phyloP scores from a whole-genome alignment of 169 alveolate genomes.

The Plasmodium ovale region DNA sequence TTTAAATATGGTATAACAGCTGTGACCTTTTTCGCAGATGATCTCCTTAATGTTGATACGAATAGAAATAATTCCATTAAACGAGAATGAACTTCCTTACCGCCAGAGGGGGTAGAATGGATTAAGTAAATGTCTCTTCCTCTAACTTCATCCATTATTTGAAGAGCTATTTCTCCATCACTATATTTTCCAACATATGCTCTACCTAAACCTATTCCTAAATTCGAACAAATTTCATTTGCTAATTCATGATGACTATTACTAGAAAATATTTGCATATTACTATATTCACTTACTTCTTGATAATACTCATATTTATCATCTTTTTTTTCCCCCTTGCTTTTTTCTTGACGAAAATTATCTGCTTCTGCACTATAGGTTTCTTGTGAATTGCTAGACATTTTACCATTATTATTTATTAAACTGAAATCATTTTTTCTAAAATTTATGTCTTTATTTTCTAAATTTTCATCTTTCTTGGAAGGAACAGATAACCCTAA shows the following conservation, averaged over 20 bases:
- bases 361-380: conserved; percentile 2
- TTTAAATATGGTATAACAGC: conserved; percentile 93
- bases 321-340: conserved; percentile 22
- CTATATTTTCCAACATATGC: conserved; percentile 85
- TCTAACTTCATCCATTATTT: conserved; percentile 89
- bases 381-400: conserved; percentile 14
- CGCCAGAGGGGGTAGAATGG: conserved; percentile 89
- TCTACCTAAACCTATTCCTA: conserved; percentile 86
- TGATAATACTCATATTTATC: conserved; percentile 75
- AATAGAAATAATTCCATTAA: conserved; percentile 77
- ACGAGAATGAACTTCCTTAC: conserved; percentile 82
- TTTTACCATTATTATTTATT: conserved; percentile 24
- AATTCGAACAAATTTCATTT: conserved; percentile 80
- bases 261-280: conserved; percentile 79
- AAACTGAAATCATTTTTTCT: conserved; percentile 54
- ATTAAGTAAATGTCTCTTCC: conserved; percentile 91
- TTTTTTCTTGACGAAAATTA: background rate
- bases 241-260: conserved; percentile 82
- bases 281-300: conserved; percentile 76
- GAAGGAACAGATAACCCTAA: conserved; percentile 32
- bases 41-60: conserved; percentile 87
- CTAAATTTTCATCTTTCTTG: conserved; percentile 42
- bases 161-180: conserved; percentile 92
- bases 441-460: conserved; percentile 34
- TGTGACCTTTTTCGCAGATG: conserved; percentile 91